Evolutionary conservation across 208 protist species (phyloP).

Genomic region (Crithidia brevicula): DNA sequence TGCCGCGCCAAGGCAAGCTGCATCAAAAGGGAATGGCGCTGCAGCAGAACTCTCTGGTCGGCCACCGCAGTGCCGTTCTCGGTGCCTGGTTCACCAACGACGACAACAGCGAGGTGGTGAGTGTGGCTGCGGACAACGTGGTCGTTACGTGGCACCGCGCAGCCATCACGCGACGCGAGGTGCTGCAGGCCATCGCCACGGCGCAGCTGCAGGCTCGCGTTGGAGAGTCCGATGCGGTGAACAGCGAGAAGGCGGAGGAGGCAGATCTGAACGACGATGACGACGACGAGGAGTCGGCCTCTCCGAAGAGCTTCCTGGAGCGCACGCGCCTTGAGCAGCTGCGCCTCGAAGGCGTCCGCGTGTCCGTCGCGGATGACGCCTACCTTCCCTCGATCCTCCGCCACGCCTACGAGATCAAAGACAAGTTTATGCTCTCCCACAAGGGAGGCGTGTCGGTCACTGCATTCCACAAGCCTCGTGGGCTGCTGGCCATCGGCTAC

Average conservation of each 20-base stretch:
- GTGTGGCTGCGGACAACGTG: slow-evolving; percentile 84
- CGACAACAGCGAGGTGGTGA: slow-evolving; percentile 59
- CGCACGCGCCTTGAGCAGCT: slow-evolving; percentile 78
- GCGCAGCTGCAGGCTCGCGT: slow-evolving; percentile 65
- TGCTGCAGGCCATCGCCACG: slow-evolving; percentile 82
- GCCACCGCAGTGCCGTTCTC: slow-evolving; percentile 86
- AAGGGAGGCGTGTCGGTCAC: slow-evolving; percentile 86
- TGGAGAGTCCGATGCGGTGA: slow-evolving; percentile 14
- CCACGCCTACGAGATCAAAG: slow-evolving; percentile 81
- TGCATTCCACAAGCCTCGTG: slow-evolving; percentile 74
- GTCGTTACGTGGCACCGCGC: slow-evolving; percentile 79
- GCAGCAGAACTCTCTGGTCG: slow-evolving; percentile 83
- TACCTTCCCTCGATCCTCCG: slow-evolving; percentile 75
- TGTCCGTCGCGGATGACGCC: slow-evolving; percentile 73
- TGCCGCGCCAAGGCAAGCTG: slow-evolving; percentile 74
- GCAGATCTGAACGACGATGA: slow-evolving; percentile 39
- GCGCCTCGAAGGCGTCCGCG: slow-evolving; percentile 77
- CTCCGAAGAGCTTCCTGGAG: slow-evolving; percentile 83
- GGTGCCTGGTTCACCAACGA: slow-evolving; percentile 87
- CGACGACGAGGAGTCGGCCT: slow-evolving; percentile 43
- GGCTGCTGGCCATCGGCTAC: slow-evolving; percentile 89
- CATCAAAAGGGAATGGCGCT: slow-evolving; percentile 80
- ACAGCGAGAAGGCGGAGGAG: slow-evolving; percentile 27
- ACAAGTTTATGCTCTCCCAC: slow-evolving; percentile 89
- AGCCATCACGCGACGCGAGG: slow-evolving; percentile 69